Evolutionary conservation across 116 monocot species (phyloP).

Genomic region (Phalaenopsis hybrid): DNA sequence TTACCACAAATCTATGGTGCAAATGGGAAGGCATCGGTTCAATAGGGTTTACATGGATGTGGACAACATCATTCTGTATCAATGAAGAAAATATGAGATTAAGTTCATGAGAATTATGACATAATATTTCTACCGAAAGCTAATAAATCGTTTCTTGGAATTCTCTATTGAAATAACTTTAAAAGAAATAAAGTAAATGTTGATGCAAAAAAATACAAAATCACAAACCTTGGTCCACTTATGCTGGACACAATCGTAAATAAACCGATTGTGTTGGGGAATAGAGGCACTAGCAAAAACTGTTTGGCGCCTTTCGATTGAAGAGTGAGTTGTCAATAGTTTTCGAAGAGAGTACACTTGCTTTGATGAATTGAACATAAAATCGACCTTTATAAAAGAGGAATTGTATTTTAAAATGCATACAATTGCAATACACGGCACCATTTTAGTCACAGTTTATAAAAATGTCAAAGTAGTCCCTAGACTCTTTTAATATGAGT

Average conservation of each 20-base stretch:
- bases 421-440: neutral
- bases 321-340: slow-evolving; percentile 68
- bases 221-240: slow-evolving; percentile 92
- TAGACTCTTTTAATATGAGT: too few relatives aligned
- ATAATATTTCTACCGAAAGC: slow-evolving; percentile 2
- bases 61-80: slow-evolving; percentile 70
- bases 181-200: neutral
- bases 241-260: slow-evolving; percentile 79
- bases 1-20: slow-evolving; percentile 76
- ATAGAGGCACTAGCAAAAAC: slow-evolving; percentile 95
- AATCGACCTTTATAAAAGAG: slow-evolving; percentile 58
- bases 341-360: slow-evolving; percentile 77
- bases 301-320: slow-evolving; percentile 61
- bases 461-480: too few relatives aligned
- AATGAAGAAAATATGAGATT: slow-evolving; percentile 5
- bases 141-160: neutral
- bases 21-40: slow-evolving; percentile 80
- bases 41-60: slow-evolving; percentile 84
- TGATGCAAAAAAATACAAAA: neutral
- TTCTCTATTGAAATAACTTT: neutral
- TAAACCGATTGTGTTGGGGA: slow-evolving; percentile 86
- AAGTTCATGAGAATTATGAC: neutral
- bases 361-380: slow-evolving; percentile 77
- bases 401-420: neutral
- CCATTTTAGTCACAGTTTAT: too few relatives aligned